Evolutionary conservation across 192 early-diverging fungal species (phyloP).

Genomic region (Rhizophagus sp.): DNA sequence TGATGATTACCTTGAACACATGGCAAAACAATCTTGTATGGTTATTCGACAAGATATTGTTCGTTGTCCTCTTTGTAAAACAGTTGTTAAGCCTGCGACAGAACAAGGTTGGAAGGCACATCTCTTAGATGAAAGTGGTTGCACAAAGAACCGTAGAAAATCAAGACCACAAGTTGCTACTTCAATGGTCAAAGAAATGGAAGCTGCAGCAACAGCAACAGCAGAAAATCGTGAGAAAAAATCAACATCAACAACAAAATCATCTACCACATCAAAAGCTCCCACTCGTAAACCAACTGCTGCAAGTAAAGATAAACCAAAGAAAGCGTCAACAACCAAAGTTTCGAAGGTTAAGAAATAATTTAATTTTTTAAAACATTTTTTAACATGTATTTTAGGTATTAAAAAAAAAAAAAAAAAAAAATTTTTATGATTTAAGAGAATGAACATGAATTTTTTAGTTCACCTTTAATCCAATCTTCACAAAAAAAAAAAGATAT

Average conservation of each 20-base stretch:
- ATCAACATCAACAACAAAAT: background rate
- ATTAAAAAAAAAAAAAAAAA: background rate
- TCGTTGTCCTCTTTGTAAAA: slow-evolving; percentile 66
- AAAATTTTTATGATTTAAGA: too few relatives aligned
- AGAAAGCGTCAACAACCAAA: background rate
- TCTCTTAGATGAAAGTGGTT: slow-evolving; percentile 55
- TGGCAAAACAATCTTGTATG: slow-evolving; percentile 46
- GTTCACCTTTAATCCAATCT: too few relatives aligned
- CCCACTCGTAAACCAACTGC: background rate
- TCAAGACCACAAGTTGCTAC: background rate
- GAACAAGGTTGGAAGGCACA: slow-evolving; percentile 69
- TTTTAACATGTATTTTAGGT: background rate
- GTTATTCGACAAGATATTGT: slow-evolving; percentile 32
- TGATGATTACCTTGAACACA: slow-evolving; percentile 54
- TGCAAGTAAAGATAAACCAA: background rate
- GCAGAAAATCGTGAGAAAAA: background rate
- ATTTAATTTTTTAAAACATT: background rate
- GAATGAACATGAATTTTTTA: too few relatives aligned
- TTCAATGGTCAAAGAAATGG: background rate
- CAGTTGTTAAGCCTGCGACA: slow-evolving; percentile 48
- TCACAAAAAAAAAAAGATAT: background rate
- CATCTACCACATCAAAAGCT: slow-evolving; percentile 6
- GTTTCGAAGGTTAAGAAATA: slow-evolving; percentile 6
- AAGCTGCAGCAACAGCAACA: slow-evolving; percentile 11
- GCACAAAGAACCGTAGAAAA: slow-evolving; percentile 51